Evolutionary conservation across 352 stramenopile genomes (phyloP), one percentile per base, ranked within the genome.

Genomic region (Plasmopara viticola): DNA sequence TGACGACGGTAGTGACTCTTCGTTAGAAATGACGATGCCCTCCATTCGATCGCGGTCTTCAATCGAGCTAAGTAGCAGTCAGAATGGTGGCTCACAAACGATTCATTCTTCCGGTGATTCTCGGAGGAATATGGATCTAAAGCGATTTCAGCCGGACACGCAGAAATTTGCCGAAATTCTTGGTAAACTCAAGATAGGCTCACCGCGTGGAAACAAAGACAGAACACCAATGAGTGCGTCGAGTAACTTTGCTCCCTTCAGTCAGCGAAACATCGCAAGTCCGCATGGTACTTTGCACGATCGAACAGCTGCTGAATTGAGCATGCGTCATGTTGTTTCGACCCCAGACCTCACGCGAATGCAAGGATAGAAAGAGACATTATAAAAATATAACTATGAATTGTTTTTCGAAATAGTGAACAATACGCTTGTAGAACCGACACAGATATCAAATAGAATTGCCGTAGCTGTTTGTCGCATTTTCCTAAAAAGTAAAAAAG

Each of bases 81-180:
- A 51, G 29, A 68, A 63, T 48, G 48, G 35, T 37, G 33, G 17
- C 5, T 40, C 48, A n/a, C 48, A 34, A 51, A 65, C 62, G 33
- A 33, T 44, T 6, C 52, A 50, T 28, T 41, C 39, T 40, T 50
- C 57, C 13, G 68, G 60, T 34, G 58, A 67, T n/a, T 60, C 67
- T 15, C 53, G 62, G 34, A 72, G 73, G 42, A 76, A 81, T 20
- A 46, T 90, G 30, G 81, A 87, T 43, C 57, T 89, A 5, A 87
- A 87, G 60, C 76, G 82, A 20, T 88, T 87, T 53, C 72, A 87
- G 35, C 77, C 76, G 2, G 78, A 89, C 54, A 76, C 76, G 20
- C 77, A 81, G 48, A 77, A 83, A 48, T 90, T 87, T 65, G 73
- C 73, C 4, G 79, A 90, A 55, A 85, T 90, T 44, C 52, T 90